phyloP scores from a whole-genome alignment of 768 basidiomycete species.

The Boletus sp. region DNA sequence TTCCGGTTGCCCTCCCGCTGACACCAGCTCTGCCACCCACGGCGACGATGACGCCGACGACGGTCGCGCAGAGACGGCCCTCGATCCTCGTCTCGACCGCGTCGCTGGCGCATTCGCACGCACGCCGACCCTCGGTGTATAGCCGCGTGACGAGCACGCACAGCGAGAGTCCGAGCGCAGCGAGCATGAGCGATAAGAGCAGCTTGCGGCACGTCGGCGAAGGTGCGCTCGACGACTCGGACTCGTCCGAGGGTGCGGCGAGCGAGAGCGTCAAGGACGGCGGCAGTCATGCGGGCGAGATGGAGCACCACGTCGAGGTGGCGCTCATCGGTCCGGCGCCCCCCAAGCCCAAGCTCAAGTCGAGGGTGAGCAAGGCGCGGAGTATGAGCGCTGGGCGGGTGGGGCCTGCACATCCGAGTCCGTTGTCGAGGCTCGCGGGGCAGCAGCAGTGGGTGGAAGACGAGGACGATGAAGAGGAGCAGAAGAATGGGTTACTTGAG shows the following conservation, averaged over 20 bases:
- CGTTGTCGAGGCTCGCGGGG: conserved; percentile 57
- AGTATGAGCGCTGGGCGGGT: conserved; percentile 27
- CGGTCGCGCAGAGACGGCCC: conserved; percentile 41
- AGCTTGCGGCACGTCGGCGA: conserved; percentile 64
- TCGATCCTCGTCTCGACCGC: conserved; percentile 38
- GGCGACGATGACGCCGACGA: conserved; percentile 44
- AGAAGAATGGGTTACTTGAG: not conserved
- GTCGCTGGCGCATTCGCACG: conserved; percentile 31
- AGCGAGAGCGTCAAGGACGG: conserved; percentile 20
- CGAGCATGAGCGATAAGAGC: conserved; percentile 44
- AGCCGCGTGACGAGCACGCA: conserved; percentile 36
- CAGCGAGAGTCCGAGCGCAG: conserved; percentile 34
- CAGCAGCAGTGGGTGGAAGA: conserved; percentile 55
- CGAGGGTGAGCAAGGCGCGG: conserved; percentile 37
- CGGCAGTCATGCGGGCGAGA: conserved; percentile 27
- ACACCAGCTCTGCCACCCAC: conserved; percentile 32
- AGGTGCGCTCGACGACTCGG: conserved; percentile 75
- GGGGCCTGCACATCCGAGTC: conserved; percentile 54
- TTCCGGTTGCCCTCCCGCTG: conserved; percentile 32
- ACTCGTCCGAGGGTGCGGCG: conserved; percentile 47
- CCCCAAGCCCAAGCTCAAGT: not conserved
- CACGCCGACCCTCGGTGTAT: conserved; percentile 39
- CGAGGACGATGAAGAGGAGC: conserved; percentile 34
- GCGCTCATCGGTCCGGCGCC: conserved; percentile 12
- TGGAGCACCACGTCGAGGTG: conserved; percentile 32